Conservation (phyloP, 1,139 yeast genomes). For the Entelexis paramagnoliae region DNA sequence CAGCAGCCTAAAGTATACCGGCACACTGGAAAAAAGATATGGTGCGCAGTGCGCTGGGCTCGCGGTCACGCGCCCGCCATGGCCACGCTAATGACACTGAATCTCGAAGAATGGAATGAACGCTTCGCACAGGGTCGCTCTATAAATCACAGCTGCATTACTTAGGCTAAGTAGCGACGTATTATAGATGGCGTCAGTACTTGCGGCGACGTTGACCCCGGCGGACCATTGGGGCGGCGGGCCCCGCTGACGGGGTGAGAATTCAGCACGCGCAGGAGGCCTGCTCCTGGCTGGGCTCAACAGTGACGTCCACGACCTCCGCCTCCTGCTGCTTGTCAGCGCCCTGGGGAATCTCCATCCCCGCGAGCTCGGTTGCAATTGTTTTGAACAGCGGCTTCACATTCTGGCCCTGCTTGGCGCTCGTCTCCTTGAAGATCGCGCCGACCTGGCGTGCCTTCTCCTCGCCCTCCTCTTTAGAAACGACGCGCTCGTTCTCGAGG, state of each 20-base stretch:
- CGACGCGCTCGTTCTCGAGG: conserved; percentile 55
- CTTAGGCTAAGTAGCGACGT: not conserved
- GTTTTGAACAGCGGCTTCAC: conserved; percentile 81
- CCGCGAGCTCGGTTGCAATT: conserved; percentile 86
- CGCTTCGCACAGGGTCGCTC: too few species aligned
- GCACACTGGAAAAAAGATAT: too few species aligned
- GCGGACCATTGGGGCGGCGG: not conserved
- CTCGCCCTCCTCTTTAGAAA: conserved; percentile 71
- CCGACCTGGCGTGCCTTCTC: conserved; percentile 63
- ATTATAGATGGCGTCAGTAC: not conserved
- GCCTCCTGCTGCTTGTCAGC: conserved; percentile 25
- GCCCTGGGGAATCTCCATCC: conserved; percentile 43
- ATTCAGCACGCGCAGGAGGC: conserved; percentile 25
- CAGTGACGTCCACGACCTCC: conserved; percentile 29
- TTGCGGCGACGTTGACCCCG: not conserved
- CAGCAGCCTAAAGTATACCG: too few species aligned
- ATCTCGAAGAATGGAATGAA: too few species aligned
- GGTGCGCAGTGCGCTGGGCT: too few species aligned
- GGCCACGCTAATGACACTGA: too few species aligned
- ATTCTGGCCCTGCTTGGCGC: conserved; percentile 90
- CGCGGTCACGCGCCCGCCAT: too few species aligned
- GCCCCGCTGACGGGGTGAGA: not conserved
- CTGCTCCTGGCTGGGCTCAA: conserved; percentile 24
- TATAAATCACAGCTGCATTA: not conserved
- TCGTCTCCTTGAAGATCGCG: conserved; percentile 80